These are phyloP conservation scores for Colletotrichum tamarilloi DNA, from an alignment of 2,329 filamentous ascomycete species.

Conservation along the genomic window DNA sequence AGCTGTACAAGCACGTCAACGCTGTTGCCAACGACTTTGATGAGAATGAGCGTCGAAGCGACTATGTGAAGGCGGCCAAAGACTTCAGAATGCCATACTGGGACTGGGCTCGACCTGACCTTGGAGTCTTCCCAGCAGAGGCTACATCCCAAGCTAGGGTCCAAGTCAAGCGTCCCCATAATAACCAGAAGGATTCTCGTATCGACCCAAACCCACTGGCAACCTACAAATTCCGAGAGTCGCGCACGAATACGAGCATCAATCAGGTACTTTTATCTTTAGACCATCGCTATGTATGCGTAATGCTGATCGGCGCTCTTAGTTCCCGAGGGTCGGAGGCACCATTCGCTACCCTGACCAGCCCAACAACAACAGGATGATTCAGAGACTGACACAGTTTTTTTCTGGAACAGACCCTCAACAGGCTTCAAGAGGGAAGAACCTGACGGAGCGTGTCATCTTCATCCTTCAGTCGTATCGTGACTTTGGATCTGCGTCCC, in stretches of 20 bases:
- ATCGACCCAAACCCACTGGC: slow-evolving; percentile 15
- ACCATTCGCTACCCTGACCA: slow-evolving; percentile 39
- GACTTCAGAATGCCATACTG: slow-evolving; percentile 47
- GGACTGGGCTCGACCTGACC: slow-evolving; percentile 44
- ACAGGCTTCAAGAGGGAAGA: not conserved
- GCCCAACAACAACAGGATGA: slow-evolving; percentile 1
- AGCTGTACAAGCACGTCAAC: slow-evolving; percentile 40
- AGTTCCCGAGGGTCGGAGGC: slow-evolving; percentile 10
- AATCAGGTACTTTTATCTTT: not conserved
- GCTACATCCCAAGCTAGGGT: slow-evolving; percentile 30
- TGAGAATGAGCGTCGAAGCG: slow-evolving; percentile 28
- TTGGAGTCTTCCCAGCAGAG: slow-evolving; percentile 37
- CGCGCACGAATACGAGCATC: not conserved
- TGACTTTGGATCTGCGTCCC: slow-evolving; percentile 22
- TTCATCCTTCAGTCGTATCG: slow-evolving; percentile 32
- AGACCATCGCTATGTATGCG: not conserved
- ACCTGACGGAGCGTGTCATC: slow-evolving; percentile 32
- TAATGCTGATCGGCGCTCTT: not conserved
- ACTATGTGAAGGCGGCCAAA: slow-evolving; percentile 42
- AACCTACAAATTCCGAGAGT: slow-evolving; percentile 26
- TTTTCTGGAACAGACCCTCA: slow-evolving; percentile 7
- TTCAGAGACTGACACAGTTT: slow-evolving; percentile 9
- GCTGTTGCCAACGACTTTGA: slow-evolving; percentile 39
- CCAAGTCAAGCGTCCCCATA: slow-evolving; percentile 40
- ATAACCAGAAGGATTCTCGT: slow-evolving; percentile 8